phyloP scores from a whole-genome alignment of 768 basidiomycete species.

The Panellus pusillus region DNA sequence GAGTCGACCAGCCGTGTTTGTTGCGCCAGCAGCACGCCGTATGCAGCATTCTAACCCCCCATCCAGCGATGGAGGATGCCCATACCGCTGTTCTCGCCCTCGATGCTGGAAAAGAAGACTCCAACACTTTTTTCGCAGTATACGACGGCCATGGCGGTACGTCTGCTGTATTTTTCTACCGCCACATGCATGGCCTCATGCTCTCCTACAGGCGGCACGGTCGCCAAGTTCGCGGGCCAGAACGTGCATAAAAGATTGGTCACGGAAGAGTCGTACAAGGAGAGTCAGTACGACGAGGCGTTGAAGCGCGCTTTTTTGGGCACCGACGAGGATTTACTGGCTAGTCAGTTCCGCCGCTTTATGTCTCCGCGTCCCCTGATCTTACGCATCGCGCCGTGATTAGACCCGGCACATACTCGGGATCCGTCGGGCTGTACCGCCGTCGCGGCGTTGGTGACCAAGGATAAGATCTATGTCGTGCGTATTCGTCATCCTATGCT shows the following conservation, averaged over 20 bases:
- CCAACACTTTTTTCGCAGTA: slow-evolving; percentile 89
- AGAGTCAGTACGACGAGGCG: slow-evolving; percentile 69
- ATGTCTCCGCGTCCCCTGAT: slow-evolving; percentile 1
- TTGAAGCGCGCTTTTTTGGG: slow-evolving; percentile 89
- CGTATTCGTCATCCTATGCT: slow-evolving; percentile 26
- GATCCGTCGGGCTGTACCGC: slow-evolving; percentile 98
- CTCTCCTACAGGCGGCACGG: slow-evolving; percentile 60
- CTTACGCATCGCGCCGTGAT: slow-evolving; percentile 19
- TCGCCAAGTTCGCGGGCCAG: slow-evolving; percentile 85
- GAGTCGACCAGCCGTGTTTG: slow-evolving; percentile 38
- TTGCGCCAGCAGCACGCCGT: slow-evolving; percentile 4
- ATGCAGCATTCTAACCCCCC: slow-evolving; percentile 19
- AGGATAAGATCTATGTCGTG: slow-evolving; percentile 83
- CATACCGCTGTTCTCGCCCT: slow-evolving; percentile 77
- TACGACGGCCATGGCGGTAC: slow-evolving; percentile 98
- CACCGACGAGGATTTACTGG: slow-evolving; percentile 91
- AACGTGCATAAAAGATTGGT: slow-evolving; percentile 79
- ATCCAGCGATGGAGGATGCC: slow-evolving; percentile 94
- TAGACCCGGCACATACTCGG: slow-evolving; percentile 82
- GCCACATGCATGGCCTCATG: slow-evolving; percentile 13
- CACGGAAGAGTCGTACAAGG: slow-evolving; percentile 68
- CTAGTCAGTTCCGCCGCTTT: slow-evolving; percentile 49
- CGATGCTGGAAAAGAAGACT: slow-evolving; percentile 46
- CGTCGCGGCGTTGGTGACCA: slow-evolving; percentile 81
- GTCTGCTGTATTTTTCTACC: slow-evolving; percentile 24